Evolutionary conservation across 768 basidiomycete genomes (phyloP).

Genomic region (Collybia sordida): DNA sequence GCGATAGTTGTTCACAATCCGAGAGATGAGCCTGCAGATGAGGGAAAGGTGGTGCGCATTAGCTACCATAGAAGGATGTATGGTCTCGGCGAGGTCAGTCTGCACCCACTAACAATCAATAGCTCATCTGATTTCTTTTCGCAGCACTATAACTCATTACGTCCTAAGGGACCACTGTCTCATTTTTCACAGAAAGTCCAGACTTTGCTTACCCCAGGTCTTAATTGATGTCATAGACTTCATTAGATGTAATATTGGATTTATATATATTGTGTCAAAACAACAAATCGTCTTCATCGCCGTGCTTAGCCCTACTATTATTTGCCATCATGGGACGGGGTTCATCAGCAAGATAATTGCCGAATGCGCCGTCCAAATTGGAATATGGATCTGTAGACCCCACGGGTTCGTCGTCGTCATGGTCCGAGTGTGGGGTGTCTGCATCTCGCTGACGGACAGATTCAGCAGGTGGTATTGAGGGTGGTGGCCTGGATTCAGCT

Average conservation of each 20-base stretch:
- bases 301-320: slow-evolving; percentile 36
- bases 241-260: background rate
- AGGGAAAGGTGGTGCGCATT: slow-evolving; percentile 56
- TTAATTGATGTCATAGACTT: background rate
- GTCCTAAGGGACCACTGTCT: slow-evolving; percentile 44
- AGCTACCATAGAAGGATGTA: slow-evolving; percentile 96
- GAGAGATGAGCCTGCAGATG: slow-evolving; percentile 26
- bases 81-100: slow-evolving; percentile 89
- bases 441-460: slow-evolving; percentile 20
- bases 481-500: slow-evolving; percentile 28
- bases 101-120: background rate
- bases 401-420: slow-evolving; percentile 41
- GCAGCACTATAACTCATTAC: slow-evolving; percentile 88
- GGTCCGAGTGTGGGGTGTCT: slow-evolving; percentile 24
- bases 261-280: slow-evolving; percentile 33
- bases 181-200: slow-evolving; percentile 25
- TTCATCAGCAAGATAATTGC: slow-evolving; percentile 69
- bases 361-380: slow-evolving; percentile 75
- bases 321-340: slow-evolving; percentile 61
- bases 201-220: slow-evolving; percentile 16
- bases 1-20: slow-evolving; percentile 84
- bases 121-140: slow-evolving; percentile 6
- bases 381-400: slow-evolving; percentile 73
- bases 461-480: slow-evolving; percentile 27
- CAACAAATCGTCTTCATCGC: slow-evolving; percentile 67